Percentiles rank a stretch among this genome's conserved stretches.
These are phyloP conservation scores for Arthrobotrys pseudoclavata DNA, from an alignment of 2,329 filamentous ascomycete species.

Conservation along the genomic window DNA sequence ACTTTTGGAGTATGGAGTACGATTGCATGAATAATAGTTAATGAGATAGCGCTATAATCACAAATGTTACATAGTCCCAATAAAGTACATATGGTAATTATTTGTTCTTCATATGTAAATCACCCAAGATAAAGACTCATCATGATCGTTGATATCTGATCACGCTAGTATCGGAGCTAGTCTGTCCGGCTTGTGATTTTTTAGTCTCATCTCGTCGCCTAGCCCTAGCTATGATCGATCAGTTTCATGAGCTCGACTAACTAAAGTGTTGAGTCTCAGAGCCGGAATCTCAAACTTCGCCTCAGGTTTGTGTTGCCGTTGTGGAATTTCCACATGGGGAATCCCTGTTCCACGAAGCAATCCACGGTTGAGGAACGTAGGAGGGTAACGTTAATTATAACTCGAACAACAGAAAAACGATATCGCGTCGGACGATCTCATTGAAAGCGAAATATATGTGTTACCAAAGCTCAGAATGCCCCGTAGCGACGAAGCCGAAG, in stretches of 20 bases:
- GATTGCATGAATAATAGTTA: conserved; percentile 21
- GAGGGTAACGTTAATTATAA: background rate
- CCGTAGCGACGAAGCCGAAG: conserved; percentile 75
- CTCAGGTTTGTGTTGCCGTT: background rate
- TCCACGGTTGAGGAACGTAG: background rate
- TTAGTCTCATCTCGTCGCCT: too few species aligned
- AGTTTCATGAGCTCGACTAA: too few species aligned
- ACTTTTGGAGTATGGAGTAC: conserved; percentile 18
- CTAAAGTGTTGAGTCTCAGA: background rate
- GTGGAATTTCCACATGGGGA: background rate
- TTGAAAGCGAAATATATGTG: background rate
- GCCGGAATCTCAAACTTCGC: background rate
- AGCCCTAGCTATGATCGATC: background rate
- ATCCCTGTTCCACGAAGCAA: background rate
- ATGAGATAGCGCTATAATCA: too few species aligned
- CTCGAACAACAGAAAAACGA: background rate
- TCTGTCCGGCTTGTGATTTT: too few species aligned
- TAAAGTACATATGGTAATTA: too few species aligned
- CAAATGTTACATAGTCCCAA: too few species aligned
- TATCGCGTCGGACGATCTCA: background rate
- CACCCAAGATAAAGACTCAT: too few species aligned
- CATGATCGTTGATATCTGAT: too few species aligned
- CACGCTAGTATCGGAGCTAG: too few species aligned
- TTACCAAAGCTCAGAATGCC: conserved; percentile 20
- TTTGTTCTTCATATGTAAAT: too few species aligned